Conservation (phyloP, 192 early-diverging fungal species). For the Coemansia sp. region DNA sequence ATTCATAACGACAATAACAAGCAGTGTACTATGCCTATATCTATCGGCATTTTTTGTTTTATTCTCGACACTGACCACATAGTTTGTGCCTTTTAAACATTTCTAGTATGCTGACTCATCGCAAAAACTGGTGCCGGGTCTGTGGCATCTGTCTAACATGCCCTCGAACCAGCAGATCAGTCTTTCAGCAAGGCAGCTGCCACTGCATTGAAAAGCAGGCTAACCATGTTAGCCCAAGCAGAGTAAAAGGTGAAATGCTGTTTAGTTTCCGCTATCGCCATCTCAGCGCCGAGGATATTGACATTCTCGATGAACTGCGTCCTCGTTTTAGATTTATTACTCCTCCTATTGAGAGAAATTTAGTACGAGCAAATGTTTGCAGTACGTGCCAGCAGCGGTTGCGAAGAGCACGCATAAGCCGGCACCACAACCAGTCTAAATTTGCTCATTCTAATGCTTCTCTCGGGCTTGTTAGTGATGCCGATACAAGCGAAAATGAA, state of each 20-base stretch:
- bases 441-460: not conserved
- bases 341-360: slow-evolving; percentile 32
- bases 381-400: slow-evolving; percentile 53
- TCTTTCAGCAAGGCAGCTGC: slow-evolving; percentile 41
- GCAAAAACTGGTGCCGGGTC: slow-evolving; percentile 53
- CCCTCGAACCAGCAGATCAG: slow-evolving; percentile 29
- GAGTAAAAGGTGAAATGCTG: slow-evolving; percentile 39
- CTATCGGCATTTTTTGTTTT: not conserved
- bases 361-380: slow-evolving; percentile 51
- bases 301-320: slow-evolving; percentile 33
- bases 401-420: slow-evolving; percentile 31
- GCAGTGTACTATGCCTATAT: not conserved
- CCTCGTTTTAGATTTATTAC: slow-evolving; percentile 39
- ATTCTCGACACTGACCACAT: not conserved
- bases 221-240: slow-evolving; percentile 39
- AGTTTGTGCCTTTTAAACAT: not conserved
- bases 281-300: slow-evolving; percentile 49
- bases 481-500: slow-evolving; percentile 1
- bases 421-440: not conserved
- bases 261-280: slow-evolving; percentile 55
- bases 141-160: slow-evolving; percentile 48
- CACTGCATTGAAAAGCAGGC: slow-evolving; percentile 29
- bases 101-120: slow-evolving; percentile 33
- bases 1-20: not conserved
- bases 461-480: not conserved